Percentiles rank a stretch among this genome's conserved stretches.
Evolutionary conservation across 2,329 filamentous ascomycete genomes (phyloP).

Genomic region (Tolypocladium guangdongense): DNA sequence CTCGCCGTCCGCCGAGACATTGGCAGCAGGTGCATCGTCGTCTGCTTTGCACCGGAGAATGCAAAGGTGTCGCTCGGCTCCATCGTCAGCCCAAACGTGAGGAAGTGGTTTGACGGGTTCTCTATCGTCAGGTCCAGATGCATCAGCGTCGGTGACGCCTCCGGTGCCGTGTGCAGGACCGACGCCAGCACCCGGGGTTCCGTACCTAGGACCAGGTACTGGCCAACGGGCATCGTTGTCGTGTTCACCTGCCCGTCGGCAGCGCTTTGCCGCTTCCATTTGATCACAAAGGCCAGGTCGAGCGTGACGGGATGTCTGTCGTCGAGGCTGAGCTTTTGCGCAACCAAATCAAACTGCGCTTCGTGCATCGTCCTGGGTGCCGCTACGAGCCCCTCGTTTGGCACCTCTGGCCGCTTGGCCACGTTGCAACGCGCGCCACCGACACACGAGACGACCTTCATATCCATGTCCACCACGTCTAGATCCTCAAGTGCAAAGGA

Average conservation of each 20-base stretch:
- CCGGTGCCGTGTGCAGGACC: slow-evolving; percentile 30
- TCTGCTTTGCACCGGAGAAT: slow-evolving; percentile 79
- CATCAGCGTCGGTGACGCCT: slow-evolving; percentile 23
- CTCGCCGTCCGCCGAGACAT: slow-evolving; percentile 63
- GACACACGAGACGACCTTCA: slow-evolving; percentile 48
- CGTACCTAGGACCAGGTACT: slow-evolving; percentile 66
- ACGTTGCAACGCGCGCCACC: slow-evolving; percentile 51
- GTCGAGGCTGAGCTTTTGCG: slow-evolving; percentile 69
- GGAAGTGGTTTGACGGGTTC: slow-evolving; percentile 87
- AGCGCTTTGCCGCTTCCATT: slow-evolving; percentile 54
- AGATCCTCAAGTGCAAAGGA: slow-evolving; percentile 71
- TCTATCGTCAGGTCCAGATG: slow-evolving; percentile 59
- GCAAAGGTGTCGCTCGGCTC: slow-evolving; percentile 88
- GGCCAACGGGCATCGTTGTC: slow-evolving; percentile 64
- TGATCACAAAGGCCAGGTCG: slow-evolving; percentile 63
- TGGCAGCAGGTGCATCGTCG: slow-evolving; percentile 70
- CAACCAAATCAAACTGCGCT: slow-evolving; percentile 60
- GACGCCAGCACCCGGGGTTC: slow-evolving; percentile 76
- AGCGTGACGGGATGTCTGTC: slow-evolving; percentile 67
- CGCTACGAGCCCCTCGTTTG: slow-evolving; percentile 37
- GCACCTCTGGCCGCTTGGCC: slow-evolving; percentile 25
- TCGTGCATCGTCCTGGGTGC: slow-evolving; percentile 59
- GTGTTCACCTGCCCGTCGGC: slow-evolving; percentile 35
- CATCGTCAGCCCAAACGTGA: slow-evolving; percentile 88
- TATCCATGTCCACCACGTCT: slow-evolving; percentile 48